Conservation (phyloP, 768 basidiomycete genomes). For the Russula earlei region DNA sequence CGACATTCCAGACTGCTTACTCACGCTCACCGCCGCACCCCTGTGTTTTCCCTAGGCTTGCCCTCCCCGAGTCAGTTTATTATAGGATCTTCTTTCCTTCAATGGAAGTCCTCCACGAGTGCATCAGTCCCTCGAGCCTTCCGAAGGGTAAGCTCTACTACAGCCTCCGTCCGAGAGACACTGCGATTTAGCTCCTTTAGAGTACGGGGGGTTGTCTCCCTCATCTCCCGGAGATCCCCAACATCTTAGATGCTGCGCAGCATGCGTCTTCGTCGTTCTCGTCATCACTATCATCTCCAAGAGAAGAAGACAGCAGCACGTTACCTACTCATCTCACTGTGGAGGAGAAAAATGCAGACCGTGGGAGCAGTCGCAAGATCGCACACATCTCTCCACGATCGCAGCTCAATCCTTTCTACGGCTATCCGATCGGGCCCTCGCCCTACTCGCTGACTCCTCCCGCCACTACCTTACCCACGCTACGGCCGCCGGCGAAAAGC, state of each 20-base stretch:
- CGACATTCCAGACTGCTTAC: not conserved
- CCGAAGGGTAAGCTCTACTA: conserved; percentile 46
- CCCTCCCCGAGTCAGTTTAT: conserved; percentile 50
- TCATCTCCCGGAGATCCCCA: conserved; percentile 42
- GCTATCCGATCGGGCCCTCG: conserved; percentile 42
- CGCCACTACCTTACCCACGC: conserved; percentile 35
- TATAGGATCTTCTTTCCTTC: conserved; percentile 61
- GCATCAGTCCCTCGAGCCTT: conserved; percentile 42
- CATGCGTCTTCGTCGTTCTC: conserved; percentile 1
- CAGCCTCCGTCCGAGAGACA: conserved; percentile 9
- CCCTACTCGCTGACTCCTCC: conserved; percentile 27
- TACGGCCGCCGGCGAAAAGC: conserved; percentile 59
- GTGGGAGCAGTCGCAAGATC: conserved; percentile 6
- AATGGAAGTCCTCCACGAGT: conserved; percentile 42
- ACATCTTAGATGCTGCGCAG: conserved; percentile 11
- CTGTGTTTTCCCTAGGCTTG: conserved; percentile 36
- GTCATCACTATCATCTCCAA: conserved; percentile 8
- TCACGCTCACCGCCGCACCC: not conserved
- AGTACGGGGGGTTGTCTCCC: conserved; percentile 60
- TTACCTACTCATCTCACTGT: not conserved
- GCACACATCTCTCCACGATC: conserved; percentile 43
- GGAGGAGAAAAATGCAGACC: not conserved
- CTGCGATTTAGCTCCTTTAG: conserved; percentile 32
- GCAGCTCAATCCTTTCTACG: conserved; percentile 62
- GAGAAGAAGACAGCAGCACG: not conserved